Evolutionary conservation across 202 grass and related monocot genomes (phyloP).

Genomic region (Schoenoplectus tabernaemontani): DNA sequence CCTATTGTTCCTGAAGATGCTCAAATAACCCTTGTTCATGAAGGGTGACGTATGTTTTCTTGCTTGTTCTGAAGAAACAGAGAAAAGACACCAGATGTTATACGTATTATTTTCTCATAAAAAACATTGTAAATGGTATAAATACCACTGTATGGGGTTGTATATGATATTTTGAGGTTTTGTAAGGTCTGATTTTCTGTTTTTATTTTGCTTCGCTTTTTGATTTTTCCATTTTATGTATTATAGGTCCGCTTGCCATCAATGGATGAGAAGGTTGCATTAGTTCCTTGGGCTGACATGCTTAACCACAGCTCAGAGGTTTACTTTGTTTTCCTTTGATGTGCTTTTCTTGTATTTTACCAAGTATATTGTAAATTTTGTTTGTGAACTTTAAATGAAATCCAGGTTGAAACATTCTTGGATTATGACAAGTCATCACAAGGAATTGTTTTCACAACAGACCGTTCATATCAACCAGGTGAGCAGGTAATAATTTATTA

Average conservation of each 20-base stretch:
- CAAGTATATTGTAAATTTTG: conserved; percentile 5
- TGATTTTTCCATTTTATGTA: background rate
- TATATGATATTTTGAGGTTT: background rate
- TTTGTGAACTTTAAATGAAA: conserved; percentile 16
- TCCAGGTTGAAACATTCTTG: conserved; percentile 89
- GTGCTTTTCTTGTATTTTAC: background rate
- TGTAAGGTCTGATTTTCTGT: background rate
- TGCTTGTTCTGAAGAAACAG: background rate
- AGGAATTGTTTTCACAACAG: conserved; percentile 86
- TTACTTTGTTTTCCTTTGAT: conserved; percentile 15
- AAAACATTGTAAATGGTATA: too few relatives aligned
- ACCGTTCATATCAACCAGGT: conserved; percentile 86
- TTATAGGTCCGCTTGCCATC: conserved; percentile 89
- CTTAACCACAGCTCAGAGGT: conserved; percentile 95
- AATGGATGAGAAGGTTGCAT: conserved; percentile 79
- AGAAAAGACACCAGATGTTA: background rate
- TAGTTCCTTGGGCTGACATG: conserved; percentile 99
- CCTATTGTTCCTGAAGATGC: background rate
- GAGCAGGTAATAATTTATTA: conserved; percentile 86
- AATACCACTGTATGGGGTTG: too few relatives aligned
- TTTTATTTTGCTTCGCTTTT: background rate
- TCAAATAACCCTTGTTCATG: conserved; percentile 1
- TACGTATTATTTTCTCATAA: too few relatives aligned
- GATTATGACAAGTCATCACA: conserved; percentile 81
- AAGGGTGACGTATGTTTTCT: background rate